Conservation (phyloP, 768 basidiomycete species). For the Lenzites betulinus region DNA sequence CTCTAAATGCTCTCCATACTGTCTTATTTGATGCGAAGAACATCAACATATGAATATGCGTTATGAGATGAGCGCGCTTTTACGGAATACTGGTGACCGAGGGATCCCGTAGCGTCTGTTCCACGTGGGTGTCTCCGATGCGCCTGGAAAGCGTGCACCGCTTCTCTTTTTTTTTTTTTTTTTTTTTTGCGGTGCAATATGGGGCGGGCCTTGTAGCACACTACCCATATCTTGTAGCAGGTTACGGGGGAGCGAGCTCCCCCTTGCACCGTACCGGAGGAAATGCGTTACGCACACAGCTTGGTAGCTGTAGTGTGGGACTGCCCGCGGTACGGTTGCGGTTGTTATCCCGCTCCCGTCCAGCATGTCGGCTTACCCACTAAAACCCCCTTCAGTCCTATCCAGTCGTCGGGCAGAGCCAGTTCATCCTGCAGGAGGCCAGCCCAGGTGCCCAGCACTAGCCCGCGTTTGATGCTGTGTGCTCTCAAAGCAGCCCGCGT, state of each 20-base stretch:
- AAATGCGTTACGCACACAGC: background rate
- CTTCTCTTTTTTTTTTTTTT: no score
- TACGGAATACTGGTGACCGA: no score
- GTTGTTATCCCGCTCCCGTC: background rate
- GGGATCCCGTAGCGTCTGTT: no score
- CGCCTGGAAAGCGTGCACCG: no score
- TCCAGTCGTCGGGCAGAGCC: background rate
- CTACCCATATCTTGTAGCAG: background rate
- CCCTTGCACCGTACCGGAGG: background rate
- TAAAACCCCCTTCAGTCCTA: background rate
- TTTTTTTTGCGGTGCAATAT: no score
- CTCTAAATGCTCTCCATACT: no score
- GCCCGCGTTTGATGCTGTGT: background rate
- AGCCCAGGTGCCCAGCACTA: background rate
- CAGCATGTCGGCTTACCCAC: background rate
- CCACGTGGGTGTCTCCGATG: constrained; percentile 11
- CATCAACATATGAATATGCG: no score
- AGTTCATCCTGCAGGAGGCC: background rate
- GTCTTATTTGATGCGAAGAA: no score
- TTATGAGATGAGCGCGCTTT: no score
- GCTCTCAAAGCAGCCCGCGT: background rate
- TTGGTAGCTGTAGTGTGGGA: background rate
- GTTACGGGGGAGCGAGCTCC: background rate
- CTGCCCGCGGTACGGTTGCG: background rate
- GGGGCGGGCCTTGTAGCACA: no score